These are phyloP conservation scores for Fusarium veterinarium DNA, from an alignment of 2,329 filamentous ascomycete species.

Conservation along the genomic window DNA sequence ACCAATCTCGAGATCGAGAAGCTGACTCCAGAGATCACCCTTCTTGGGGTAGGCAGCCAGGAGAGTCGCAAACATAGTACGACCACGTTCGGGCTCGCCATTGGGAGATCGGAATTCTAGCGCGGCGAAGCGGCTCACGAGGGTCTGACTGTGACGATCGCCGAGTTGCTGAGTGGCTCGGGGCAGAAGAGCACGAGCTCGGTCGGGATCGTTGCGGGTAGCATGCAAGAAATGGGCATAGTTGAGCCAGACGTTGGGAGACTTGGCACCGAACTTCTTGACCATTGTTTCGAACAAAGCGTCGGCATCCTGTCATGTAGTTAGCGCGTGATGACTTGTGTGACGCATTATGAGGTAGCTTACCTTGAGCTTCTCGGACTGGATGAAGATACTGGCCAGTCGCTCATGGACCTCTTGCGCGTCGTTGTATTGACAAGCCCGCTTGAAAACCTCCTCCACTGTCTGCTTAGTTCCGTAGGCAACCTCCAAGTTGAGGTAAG, in stretches of 20 bases:
- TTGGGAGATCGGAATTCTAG: conserved; percentile 88
- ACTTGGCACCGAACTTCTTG: conserved; percentile 88
- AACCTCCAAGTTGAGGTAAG: conserved; percentile 92
- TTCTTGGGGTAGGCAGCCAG: conserved; percentile 88
- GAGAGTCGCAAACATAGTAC: conserved; percentile 93
- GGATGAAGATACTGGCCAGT: conserved; percentile 93
- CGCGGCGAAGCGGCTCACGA: conserved; percentile 89
- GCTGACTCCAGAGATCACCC: conserved; percentile 91
- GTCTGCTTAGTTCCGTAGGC: conserved; percentile 86
- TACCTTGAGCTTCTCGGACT: conserved; percentile 86
- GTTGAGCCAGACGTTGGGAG: conserved; percentile 88
- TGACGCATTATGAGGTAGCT: conserved; percentile 47
- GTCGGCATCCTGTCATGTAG: conserved; percentile 79
- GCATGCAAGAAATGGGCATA: conserved; percentile 94
- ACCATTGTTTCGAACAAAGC: conserved; percentile 85
- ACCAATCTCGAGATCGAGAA: conserved; percentile 84
- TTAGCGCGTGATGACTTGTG: conserved; percentile 41
- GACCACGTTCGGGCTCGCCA: conserved; percentile 88
- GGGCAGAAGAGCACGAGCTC: conserved; percentile 80
- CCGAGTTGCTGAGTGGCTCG: conserved; percentile 88
- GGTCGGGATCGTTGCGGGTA: conserved; percentile 74
- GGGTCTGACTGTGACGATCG: conserved; percentile 69
- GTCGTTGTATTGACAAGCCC: conserved; percentile 94
- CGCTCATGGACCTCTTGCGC: conserved; percentile 89
- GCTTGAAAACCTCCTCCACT: conserved; percentile 87